These are phyloP conservation scores for Podospora sp. DNA, from an alignment of 495 filamentous ascomycete genomes.

Conservation along the genomic window DNA sequence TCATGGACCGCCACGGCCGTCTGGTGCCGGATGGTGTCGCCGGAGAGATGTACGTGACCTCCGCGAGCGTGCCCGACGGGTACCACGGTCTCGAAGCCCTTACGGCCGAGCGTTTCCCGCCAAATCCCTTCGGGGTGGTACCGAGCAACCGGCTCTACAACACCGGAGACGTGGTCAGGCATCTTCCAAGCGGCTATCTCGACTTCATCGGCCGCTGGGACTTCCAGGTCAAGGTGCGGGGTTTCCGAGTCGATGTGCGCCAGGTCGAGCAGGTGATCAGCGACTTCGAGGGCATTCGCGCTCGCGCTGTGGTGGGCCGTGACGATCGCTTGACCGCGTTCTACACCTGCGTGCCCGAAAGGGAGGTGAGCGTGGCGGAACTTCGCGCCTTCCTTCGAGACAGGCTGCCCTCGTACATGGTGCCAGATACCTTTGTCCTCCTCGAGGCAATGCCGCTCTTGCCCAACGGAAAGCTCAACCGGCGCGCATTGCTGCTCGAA, in stretches of 20 bases:
- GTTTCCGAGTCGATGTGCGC: slow-evolving; percentile 1
- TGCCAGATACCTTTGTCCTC: slow-evolving; percentile 1
- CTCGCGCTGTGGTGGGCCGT: not conserved
- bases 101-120: not conserved
- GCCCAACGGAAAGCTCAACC: not conserved
- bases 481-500: not conserved
- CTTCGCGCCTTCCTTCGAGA: not conserved
- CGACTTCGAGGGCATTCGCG: not conserved
- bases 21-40: slow-evolving; percentile 3
- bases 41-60: slow-evolving; percentile 1
- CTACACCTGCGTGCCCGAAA: not conserved
- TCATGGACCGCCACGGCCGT: not conserved
- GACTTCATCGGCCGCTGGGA: slow-evolving; percentile 8
- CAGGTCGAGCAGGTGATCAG: slow-evolving; percentile 3
- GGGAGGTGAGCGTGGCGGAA: not conserved
- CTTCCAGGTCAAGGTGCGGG: not conserved
- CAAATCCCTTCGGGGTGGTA: not conserved
- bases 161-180: not conserved
- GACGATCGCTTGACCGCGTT: not conserved
- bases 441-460: not conserved
- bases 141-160: slow-evolving; percentile 2
- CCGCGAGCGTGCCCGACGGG: not conserved
- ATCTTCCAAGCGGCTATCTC: not conserved
- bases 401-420: not conserved
- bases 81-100: slow-evolving; percentile 2